Evolutionary conservation across 495 filamentous ascomycete genomes (phyloP), one percentile per base, ranked within the genome.

Genomic region (Hypoxylon cercidicola): DNA sequence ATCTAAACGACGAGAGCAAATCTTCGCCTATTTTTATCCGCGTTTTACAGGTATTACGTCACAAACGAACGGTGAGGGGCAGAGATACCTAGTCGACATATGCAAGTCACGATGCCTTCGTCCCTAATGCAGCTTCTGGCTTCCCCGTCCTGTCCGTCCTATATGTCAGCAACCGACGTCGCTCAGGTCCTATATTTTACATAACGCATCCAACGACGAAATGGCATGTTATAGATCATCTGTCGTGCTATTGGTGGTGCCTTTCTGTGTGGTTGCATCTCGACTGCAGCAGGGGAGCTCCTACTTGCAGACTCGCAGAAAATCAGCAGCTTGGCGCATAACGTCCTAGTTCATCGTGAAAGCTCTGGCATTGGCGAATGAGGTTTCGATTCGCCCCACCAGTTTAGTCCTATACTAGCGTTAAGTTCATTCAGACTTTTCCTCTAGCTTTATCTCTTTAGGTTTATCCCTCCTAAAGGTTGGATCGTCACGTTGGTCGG

Each of bases 341-440:
- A 53, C 57, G 57, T 66, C 63, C 23, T 53, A 39, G 53, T 39
- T 28, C 1, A 34, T 46, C 1, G 54, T 18, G 9, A 23, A 19
- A 59, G 53, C 48, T 13, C 35, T 41, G 53, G 58, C 47, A 62
- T 67, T 62, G 64, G 48, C 58, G 58, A 58, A 67, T 62, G 18
- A 56, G 20, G 34, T 48, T 35, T 37, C n/a, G 10, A 11, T 13
- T 15, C 15, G 12, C 62, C 49, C 55, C 55, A 60, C 55, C 49
- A 12, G 19, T 40, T 13, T 40, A 51, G 55, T 11, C 40, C 34
- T 55, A 43, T 21, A 44, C 47, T 45, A 32, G 15, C n/a, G 19
- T 34, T 32, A 49, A 32, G 50, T 62, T 55, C 25, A 4, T 32
- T 32, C 30, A 32, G 30, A 6, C 19, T 57, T 8, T 46, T 9